phyloP scores from a whole-genome alignment of 2,329 filamentous ascomycete genomes.

The Fusarium secorum region DNA sequence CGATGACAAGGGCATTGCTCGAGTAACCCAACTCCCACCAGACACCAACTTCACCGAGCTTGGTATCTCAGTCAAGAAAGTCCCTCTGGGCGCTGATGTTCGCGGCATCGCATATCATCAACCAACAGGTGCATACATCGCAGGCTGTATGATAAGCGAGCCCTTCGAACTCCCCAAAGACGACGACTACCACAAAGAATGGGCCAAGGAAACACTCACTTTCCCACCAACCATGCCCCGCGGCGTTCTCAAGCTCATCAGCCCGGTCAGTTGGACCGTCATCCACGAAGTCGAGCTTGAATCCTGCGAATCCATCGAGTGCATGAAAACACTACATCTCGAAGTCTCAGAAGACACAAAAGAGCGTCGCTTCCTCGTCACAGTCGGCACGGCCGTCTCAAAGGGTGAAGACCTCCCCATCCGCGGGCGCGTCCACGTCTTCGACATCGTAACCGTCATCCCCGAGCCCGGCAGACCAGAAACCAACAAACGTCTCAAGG shows the following conservation, averaged over 20 bases:
- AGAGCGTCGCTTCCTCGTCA: slow-evolving; percentile 81
- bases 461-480: slow-evolving; percentile 87
- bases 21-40: slow-evolving; percentile 74
- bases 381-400: slow-evolving; percentile 84
- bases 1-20: slow-evolving; percentile 74
- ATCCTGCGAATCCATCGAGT: slow-evolving; percentile 77
- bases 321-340: slow-evolving; percentile 82
- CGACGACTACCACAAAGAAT: slow-evolving; percentile 83
- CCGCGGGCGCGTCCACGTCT: slow-evolving; percentile 85
- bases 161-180: slow-evolving; percentile 87
- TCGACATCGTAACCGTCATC: slow-evolving; percentile 90
- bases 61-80: slow-evolving; percentile 77
- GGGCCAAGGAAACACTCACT: slow-evolving; percentile 73
- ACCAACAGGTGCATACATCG: slow-evolving; percentile 76
- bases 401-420: slow-evolving; percentile 91
- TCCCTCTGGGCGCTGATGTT: slow-evolving; percentile 74
- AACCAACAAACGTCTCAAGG: slow-evolving; percentile 83
- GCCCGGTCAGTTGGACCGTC: slow-evolving; percentile 76
- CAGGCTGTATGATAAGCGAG: slow-evolving; percentile 72
- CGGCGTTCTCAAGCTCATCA: slow-evolving; percentile 80
- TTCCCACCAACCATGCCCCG: slow-evolving; percentile 74
- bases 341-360: slow-evolving; percentile 93
- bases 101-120: slow-evolving; percentile 79
- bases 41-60: slow-evolving; percentile 75
- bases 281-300: slow-evolving; percentile 81